A percentile compares a stretch with the other conserved stretches of the same genome.
phyloP scores from a whole-genome alignment of 352 stramenopile genomes.

The Phytophthora pseudosyringae region DNA sequence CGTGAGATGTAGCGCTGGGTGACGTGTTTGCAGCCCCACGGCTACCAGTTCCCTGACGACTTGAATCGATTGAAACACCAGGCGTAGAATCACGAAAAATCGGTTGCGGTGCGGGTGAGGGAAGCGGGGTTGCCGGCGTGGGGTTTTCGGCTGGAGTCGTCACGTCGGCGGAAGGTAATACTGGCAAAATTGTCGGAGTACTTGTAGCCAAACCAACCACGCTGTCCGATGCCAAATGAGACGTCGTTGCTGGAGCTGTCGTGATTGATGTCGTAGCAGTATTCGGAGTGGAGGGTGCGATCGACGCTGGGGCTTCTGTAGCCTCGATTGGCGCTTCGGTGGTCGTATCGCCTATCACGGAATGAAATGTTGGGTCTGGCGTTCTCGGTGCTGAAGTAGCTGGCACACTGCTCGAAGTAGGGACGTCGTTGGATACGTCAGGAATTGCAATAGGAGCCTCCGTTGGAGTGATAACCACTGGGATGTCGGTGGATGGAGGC shows the following conservation, averaged over 20 bases:
- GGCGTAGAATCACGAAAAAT: background rate
- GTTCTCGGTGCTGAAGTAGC: background rate
- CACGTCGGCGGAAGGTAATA: background rate
- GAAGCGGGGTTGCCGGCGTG: background rate
- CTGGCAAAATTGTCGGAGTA: background rate
- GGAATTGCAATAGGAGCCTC: conserved; percentile 2
- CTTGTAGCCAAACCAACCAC: background rate
- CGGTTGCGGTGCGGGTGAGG: background rate
- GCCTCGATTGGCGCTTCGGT: background rate
- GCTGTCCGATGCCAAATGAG: background rate
- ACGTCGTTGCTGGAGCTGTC: background rate
- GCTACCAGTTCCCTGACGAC: background rate
- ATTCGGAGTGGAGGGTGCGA: background rate
- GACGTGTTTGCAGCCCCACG: background rate
- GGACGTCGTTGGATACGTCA: background rate
- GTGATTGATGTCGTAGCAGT: background rate
- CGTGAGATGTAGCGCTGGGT: no score
- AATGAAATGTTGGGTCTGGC: background rate
- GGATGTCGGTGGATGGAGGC: background rate
- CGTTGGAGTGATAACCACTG: background rate
- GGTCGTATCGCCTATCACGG: background rate
- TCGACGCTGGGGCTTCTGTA: background rate
- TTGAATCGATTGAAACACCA: background rate
- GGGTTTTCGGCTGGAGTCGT: background rate
- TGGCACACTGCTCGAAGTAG: background rate